Base-by-base conservation (phyloP, 305 asterid species). In the Fraxinus angustifolia region DNA sequence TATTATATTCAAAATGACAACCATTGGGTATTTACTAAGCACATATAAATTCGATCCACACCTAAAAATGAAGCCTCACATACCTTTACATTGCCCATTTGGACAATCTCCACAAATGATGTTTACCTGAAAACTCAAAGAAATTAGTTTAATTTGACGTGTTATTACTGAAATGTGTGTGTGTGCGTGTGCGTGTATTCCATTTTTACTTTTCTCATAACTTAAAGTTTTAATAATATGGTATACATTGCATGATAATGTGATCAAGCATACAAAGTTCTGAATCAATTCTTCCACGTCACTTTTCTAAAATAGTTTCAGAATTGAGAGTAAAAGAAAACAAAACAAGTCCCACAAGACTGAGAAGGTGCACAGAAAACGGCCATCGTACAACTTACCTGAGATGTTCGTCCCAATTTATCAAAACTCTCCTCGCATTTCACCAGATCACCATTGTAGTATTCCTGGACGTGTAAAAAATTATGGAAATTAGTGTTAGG, bases 351-450 rank as follows among this genome's bases (percentile, higher is more conserved):
- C 58, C 79, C 62, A 56, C 48, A 50, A 79, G 45, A 75, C n/a
- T 23, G 8, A 62, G 40, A 17, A 50, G 31, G 65, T 36, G 53
- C 40, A 75, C 72, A 14, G n/a, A 50, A 74, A 76, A 34, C 16
- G 65, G 79, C 48, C 70, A 70, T 73, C 31, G 53, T 85, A 81
- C 78, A 79, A 86, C 91, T 83, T 79, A 95, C 99, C 97, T 93
- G 89, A 82, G 98, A 92, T 17, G 99, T 92, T 70, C 99, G 99
- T 72, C 99, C 98, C 92, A 95, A 79, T 89, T 95, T 93, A 84
- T 95, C 99, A 75, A 76, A 93, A 86, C 90, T 91, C 76, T 73
- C 87, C 89, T 95, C 99, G 70, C 99, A 95, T 71, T 88, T 86
- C 86, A 75, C 72, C 82, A 95, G 84, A 85, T 95, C 99, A 73